Percentiles rank a stretch among this genome's conserved stretches.
These are phyloP conservation scores for Penicillium cataractarum DNA, from an alignment of 495 filamentous ascomycete genomes.

Conservation along the genomic window DNA sequence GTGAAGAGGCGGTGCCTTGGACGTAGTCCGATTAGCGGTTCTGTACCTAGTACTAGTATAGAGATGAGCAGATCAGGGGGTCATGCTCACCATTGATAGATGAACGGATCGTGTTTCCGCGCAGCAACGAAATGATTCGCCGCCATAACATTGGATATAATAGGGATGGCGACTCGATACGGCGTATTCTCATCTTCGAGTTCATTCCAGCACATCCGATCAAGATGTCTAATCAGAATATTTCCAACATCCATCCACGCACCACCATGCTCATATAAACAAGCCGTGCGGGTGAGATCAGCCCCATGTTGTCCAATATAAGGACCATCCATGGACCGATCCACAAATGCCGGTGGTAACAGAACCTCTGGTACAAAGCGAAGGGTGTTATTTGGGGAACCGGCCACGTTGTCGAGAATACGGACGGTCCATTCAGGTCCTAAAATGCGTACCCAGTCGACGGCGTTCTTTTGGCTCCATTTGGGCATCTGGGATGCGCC, in stretches of 20 bases:
- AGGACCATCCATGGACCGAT: neutral
- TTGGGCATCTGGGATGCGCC: neutral
- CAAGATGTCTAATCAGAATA: neutral
- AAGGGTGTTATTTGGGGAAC: neutral
- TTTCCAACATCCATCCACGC: neutral
- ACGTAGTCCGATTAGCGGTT: no score
- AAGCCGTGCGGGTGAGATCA: neutral
- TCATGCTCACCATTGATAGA: neutral
- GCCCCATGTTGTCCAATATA: neutral
- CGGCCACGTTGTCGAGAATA: neutral
- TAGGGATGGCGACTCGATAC: neutral
- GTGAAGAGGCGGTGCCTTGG: neutral
- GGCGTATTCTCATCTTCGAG: neutral
- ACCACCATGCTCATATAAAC: neutral
- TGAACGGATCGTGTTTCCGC: neutral
- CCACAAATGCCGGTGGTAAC: neutral
- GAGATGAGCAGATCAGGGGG: no score
- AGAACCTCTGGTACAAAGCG: neutral
- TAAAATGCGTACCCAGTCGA: neutral
- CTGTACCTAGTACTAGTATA: no score
- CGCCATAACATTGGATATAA: neutral
- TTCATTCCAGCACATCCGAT: neutral
- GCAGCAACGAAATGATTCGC: neutral
- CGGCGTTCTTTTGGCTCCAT: neutral
- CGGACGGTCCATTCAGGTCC: neutral